Evolutionary conservation across 495 filamentous ascomycete species (phyloP).

Genomic region (Penicillium nucicola): DNA sequence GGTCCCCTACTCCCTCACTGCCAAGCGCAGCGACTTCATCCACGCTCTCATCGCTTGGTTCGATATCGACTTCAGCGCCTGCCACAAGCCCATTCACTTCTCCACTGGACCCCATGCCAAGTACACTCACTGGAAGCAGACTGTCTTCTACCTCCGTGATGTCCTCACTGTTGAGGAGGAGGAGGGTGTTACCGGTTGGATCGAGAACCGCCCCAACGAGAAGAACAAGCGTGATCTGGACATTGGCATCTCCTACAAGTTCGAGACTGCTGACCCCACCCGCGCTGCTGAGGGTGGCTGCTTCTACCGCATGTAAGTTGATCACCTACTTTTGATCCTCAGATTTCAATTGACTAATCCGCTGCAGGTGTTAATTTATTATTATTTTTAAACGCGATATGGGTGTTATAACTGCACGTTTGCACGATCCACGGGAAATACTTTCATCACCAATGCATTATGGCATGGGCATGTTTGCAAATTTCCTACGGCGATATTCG

Average conservation of each 20-base stretch:
- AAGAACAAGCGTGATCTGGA: conserved; percentile 95
- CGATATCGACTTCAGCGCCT: conserved; percentile 95
- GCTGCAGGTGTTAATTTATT: conserved; percentile 42
- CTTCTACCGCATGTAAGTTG: conserved; percentile 82
- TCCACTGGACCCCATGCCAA: conserved; percentile 86
- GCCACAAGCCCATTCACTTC: conserved; percentile 82
- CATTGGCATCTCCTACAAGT: conserved; percentile 78
- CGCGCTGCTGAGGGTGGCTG: conserved; percentile 67
- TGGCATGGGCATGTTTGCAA: conserved; percentile 30
- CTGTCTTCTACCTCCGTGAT: conserved; percentile 84
- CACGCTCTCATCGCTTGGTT: conserved; percentile 98
- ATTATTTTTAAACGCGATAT: conserved; percentile 18
- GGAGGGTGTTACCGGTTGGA: conserved; percentile 65
- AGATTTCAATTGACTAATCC: conserved; percentile 23
- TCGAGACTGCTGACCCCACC: conserved; percentile 69
- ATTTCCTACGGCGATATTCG: conserved; percentile 21
- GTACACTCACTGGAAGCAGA: conserved; percentile 96
- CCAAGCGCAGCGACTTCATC: conserved; percentile 81
- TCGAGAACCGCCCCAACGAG: conserved; percentile 84
- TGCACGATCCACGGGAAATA: conserved; percentile 18
- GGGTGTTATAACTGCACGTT: conserved; percentile 18
- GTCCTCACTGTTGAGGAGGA: conserved; percentile 78
- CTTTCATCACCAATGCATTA: conserved; percentile 22
- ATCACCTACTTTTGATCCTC: neutral
- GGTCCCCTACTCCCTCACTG: conserved; percentile 65